A percentile compares a stretch with the other conserved stretches of the same genome.
phyloP scores from a whole-genome alignment of 768 basidiomycete species.

The Trametes cingulata region DNA sequence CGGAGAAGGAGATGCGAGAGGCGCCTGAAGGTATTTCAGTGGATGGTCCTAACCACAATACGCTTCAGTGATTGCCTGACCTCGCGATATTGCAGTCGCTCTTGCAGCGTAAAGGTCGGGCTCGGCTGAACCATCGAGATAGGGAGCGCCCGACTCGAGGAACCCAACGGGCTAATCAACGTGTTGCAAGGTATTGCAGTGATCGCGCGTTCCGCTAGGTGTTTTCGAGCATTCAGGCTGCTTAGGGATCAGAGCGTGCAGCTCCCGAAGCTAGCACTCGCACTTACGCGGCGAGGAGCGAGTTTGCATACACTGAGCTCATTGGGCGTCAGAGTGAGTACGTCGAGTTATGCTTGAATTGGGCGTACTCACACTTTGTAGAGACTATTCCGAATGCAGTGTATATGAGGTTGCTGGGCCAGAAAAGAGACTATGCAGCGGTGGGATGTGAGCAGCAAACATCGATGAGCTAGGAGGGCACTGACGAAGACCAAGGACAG shows the following conservation, averaged over 20 bases:
- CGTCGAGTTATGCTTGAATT: not conserved
- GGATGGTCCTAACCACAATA: too few species aligned
- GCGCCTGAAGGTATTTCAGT: too few species aligned
- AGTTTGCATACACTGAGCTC: constrained; percentile 11
- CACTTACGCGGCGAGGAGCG: constrained; percentile 8
- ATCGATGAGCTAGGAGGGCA: too few species aligned
- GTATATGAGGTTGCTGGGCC: not conserved
- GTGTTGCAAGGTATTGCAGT: not conserved
- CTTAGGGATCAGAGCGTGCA: not conserved
- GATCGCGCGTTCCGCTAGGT: constrained; percentile 1
- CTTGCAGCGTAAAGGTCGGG: too few species aligned
- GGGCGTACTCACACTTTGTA: not conserved
- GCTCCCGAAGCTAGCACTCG: too few species aligned
- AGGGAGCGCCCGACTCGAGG: not conserved
- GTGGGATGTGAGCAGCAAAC: not conserved
- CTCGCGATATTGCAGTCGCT: too few species aligned
- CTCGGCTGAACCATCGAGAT: not conserved
- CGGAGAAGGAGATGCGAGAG: too few species aligned
- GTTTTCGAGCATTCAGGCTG: constrained; percentile 1
- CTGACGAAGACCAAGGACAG: constrained; percentile 7
- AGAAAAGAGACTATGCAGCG: not conserved
- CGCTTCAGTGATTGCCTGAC: too few species aligned
- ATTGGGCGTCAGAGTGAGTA: not conserved
- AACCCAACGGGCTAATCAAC: not conserved
- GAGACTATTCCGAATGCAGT: not conserved